Evolutionary conservation across 306 rosid genomes (phyloP), one percentile per base, ranked within the genome.

Genomic region (Astragalus glycyphyllos): DNA sequence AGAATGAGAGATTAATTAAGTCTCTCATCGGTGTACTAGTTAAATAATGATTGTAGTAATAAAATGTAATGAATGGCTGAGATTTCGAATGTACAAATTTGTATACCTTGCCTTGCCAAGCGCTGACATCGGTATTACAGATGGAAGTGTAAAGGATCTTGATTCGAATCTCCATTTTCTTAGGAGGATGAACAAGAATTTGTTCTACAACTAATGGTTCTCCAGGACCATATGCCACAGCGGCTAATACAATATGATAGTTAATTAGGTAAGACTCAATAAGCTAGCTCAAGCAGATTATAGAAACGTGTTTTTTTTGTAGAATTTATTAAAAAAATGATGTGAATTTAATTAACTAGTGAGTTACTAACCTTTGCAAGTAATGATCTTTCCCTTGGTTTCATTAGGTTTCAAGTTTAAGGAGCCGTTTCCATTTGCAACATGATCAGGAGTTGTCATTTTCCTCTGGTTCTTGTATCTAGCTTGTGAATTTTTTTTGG

Each of bases 101-200:
- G 49, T 5, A 16, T 71, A 92, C 98, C 82, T 86, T 78, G 71
- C 86, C 98, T 69, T 50, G 44, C 98, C 98, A 92, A 49, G 83
- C 92, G 20, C 84, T 58, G 45, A 89, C 90, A 88, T 92, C 98
- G 4, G 90, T 85, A 50, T 92, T 97, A 17, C 98, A 92, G 53
- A 92, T 83, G 0, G 98, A 92, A 57, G 97, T 80, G 85, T 71
- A 86, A 63, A 84, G 86, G 62, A 92, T 88, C 70, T 81, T 90
- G 74, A 92, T 67, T 62, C 98, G 89, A 48, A 92, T 96, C 66
- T 92, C 98, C 85, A 74, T 53, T 66, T 88, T 86, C 44, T 82
- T 81, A 0, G 98, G 98, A 11, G 97, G 96, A 4, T 85, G 82
- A 2, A 92, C 98, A 13, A 16, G 67, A 47, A 92, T 70, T 54